phyloP scores from a whole-genome alignment of 148 eudicot genomes.

The Chenopodium suecicum region DNA sequence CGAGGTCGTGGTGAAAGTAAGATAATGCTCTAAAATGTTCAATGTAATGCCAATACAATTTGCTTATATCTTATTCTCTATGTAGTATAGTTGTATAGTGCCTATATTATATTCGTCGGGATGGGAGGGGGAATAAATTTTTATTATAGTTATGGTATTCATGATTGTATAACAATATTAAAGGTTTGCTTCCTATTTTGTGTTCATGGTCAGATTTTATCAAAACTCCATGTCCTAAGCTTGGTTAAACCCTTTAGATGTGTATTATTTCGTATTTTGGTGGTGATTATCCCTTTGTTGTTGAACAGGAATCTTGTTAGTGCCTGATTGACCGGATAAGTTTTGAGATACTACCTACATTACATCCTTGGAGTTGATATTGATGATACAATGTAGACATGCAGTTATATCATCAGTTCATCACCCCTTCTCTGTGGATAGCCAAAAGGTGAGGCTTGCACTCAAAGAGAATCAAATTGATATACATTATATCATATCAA shows the following conservation, averaged over 20 bases:
- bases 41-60: not conserved
- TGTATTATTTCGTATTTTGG: not conserved
- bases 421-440: constrained; percentile 46
- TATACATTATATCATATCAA: constrained; percentile 84
- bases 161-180: no score
- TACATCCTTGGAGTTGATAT: constrained; percentile 29
- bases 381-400: constrained; percentile 53
- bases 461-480: constrained; percentile 82
- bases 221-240: not conserved
- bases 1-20: no score
- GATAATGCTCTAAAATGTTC: no score
- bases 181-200: no score
- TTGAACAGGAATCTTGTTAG: constrained; percentile 7
- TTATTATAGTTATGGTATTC: no score
- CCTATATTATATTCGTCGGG: not conserved
- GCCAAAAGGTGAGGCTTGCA: constrained; percentile 71
- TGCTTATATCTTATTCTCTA: no score
- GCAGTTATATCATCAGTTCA: constrained; percentile 74
- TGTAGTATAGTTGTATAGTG: not conserved
- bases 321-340: not conserved
- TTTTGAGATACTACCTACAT: not conserved
- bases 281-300: not conserved
- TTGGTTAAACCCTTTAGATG: constrained; percentile 1
- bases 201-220: no score
- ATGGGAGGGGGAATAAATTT: no score